Conservation (phyloP, 2,329 filamentous ascomycete species). For the Xylaria sp. region DNA sequence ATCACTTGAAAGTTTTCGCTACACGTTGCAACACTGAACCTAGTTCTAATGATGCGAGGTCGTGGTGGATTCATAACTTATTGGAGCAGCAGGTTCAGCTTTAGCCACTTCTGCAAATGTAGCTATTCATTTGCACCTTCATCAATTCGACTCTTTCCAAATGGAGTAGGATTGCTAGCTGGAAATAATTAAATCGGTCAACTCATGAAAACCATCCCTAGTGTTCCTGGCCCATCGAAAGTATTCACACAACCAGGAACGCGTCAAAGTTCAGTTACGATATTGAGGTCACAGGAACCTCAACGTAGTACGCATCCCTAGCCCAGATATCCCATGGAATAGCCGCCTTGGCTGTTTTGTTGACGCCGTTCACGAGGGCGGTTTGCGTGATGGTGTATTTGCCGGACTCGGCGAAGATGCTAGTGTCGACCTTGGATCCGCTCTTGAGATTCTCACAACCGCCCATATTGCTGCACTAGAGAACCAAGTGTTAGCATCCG, state of each 20-base stretch:
- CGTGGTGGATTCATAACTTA: too few relatives aligned
- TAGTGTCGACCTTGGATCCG: not conserved
- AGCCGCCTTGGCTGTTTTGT: not conserved
- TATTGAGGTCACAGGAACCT: not conserved
- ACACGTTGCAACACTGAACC: too few relatives aligned
- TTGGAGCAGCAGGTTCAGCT: too few relatives aligned
- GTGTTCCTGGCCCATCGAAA: too few relatives aligned
- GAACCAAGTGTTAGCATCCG: not conserved
- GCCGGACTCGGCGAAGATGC: not conserved
- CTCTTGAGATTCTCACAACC: not conserved
- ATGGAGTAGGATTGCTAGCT: too few relatives aligned
- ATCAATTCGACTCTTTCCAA: too few relatives aligned
- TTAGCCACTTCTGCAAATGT: too few relatives aligned
- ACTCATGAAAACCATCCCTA: too few relatives aligned
- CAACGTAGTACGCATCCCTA: not conserved
- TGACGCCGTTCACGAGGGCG: not conserved
- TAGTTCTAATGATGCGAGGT: too few relatives aligned
- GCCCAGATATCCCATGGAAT: conserved; percentile 1
- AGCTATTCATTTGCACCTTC: too few relatives aligned
- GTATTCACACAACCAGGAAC: not conserved
- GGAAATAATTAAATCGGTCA: too few relatives aligned
- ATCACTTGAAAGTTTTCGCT: too few relatives aligned
- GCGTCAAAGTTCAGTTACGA: not conserved
- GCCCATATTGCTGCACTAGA: not conserved
- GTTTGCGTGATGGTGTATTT: conserved; percentile 1